Evolutionary conservation across 2,329 filamentous ascomycete genomes (phyloP).

Genomic region (Byssochlamys sp.): DNA sequence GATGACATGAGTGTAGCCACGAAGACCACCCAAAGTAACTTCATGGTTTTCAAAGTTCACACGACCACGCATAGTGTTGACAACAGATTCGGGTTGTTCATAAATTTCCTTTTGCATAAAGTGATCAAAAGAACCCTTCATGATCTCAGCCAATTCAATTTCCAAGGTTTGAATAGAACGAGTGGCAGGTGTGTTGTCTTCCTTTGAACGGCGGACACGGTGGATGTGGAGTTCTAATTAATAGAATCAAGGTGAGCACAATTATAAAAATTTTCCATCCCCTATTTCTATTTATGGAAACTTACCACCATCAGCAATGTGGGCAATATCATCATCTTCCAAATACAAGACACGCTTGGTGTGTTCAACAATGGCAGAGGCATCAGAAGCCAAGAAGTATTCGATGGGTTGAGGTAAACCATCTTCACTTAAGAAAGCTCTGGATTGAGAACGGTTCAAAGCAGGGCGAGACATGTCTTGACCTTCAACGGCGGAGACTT

Average conservation of each 20-base stretch:
- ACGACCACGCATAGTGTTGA: conserved; percentile 99
- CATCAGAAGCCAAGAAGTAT: conserved; percentile 98
- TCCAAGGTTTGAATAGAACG: conserved; percentile 97
- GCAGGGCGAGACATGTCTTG: too few relatives aligned
- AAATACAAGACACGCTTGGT: conserved; percentile 99
- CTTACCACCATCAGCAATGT: conserved; percentile 98
- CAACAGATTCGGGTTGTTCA: conserved; percentile 96
- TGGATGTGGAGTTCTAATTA: conserved; percentile 99
- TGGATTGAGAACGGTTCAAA: conserved; percentile 97
- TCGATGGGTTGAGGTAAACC: conserved; percentile 95
- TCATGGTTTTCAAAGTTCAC: conserved; percentile 86
- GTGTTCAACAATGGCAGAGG: conserved; percentile 96
- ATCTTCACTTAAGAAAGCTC: conserved; percentile 97
- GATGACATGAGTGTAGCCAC: conserved; percentile 93
- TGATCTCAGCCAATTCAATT: conserved; percentile 98
- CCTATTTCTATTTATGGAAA: too few relatives aligned
- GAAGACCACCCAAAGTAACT: conserved; percentile 87
- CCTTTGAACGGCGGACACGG: conserved; percentile 91
- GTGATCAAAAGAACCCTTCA: conserved; percentile 99
- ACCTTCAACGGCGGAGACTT: too few relatives aligned
- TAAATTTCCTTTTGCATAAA: conserved; percentile 99
- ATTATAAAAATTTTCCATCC: too few relatives aligned
- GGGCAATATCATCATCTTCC: conserved; percentile 97
- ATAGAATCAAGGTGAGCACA: too few relatives aligned
- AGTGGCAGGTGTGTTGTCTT: conserved; percentile 91